Base-by-base conservation (phyloP, 2,329 filamentous ascomycete species). In the Exutisphaerella laricina region DNA sequence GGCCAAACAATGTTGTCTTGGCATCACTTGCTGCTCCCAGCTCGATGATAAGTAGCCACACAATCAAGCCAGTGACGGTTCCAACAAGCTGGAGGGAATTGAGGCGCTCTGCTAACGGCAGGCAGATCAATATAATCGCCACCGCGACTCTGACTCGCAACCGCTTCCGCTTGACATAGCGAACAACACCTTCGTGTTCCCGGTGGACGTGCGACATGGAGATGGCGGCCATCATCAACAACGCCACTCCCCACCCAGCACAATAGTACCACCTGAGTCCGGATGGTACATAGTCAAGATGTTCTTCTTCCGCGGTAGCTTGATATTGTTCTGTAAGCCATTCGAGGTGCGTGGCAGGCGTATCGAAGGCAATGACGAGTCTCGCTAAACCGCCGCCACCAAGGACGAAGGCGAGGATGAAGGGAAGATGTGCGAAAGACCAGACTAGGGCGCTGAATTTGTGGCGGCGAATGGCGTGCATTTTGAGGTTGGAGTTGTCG, bases 221-320 rank as follows among this genome's bases (percentile, higher is more conserved):
- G 36, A 82, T 80, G 39, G 74, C 49, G 21, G 65, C 62, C 72
- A 80, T 80, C 52, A 65, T 71, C 8, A 72, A 56, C 4, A 82
- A 62, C 0, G 77, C 70, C 10, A 78, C 63, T 17, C 73, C 77
- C 2, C 82, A 67, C 1, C 80, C 79, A n/a, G 68, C 70, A 58
- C 78, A 82, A 60, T 82, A 83, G 60, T 78, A 82, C 69, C 77
- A 80, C 10, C 77, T 70, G 13, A 81, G 67, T 2, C 76, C 78
- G 5, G 61, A 46, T 4, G 66, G 57, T n/a, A 82, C 64, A n/a
- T 75, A 65, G 0, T 62, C 60, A 4, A 35, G 33, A n/a, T 35
- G 33, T 9, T 35, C 17, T 23, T 35, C 33, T 41, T 75, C 72
- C 1, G 74, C 73, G 33, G 70, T 68, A 1, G 63, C 61, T 14